These are phyloP conservation scores for Talaromyces amestolkiae DNA, from an alignment of 2,329 filamentous ascomycete genomes.

Conservation along the genomic window DNA sequence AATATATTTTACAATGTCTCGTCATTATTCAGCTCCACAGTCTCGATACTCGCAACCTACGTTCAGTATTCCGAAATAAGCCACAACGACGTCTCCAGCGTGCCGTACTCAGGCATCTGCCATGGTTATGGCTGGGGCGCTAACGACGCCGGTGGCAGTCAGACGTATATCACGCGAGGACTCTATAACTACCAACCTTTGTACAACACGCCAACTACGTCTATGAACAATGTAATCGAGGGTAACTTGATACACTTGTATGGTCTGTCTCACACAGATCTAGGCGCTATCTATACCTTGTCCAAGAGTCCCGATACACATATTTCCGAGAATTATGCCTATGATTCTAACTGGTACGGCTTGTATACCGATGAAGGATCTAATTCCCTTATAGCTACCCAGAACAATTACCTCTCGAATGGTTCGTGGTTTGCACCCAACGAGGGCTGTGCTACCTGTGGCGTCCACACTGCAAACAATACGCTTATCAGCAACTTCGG, in stretches of 20 bases:
- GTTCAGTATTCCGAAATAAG: background rate
- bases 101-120: slow-evolving; percentile 1
- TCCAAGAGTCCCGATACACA: slow-evolving; percentile 7
- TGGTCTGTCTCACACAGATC: slow-evolving; percentile 1
- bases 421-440: slow-evolving; percentile 2
- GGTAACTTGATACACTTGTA: slow-evolving; percentile 4
- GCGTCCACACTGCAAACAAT: slow-evolving; percentile 3
- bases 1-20: background rate
- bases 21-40: background rate
- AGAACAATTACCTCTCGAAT: slow-evolving; percentile 2
- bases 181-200: slow-evolving; percentile 1
- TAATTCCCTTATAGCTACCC: background rate
- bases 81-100: background rate
- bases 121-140: slow-evolving; percentile 5
- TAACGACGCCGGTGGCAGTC: slow-evolving; percentile 7
- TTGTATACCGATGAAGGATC: slow-evolving; percentile 5
- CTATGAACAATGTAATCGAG: background rate
- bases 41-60: background rate
- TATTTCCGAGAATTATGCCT: background rate
- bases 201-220: background rate
- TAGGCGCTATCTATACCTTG: background rate
- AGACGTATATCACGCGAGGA: background rate
- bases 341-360: background rate
- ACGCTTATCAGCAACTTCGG: slow-evolving; percentile 1
- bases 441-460: background rate